Base-by-base conservation (phyloP, 371 early-diverging fungal species). In the Mortierella polycephala region DNA sequence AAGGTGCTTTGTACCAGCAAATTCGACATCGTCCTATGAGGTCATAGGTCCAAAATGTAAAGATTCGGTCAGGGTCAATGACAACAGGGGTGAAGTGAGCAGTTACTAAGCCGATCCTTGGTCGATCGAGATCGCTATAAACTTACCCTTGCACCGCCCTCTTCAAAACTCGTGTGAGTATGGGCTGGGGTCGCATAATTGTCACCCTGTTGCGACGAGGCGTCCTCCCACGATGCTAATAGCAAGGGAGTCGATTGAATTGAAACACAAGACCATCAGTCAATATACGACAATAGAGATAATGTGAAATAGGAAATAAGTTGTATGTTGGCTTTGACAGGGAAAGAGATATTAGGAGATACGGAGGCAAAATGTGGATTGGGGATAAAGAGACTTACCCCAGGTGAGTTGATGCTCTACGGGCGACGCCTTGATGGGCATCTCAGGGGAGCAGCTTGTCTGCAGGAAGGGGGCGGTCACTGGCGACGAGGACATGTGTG, bases 401-500 rank as follows among this genome's bases (percentile, higher is more conserved):
- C 75, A 75, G 5, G 75, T 66, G 44, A 75, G 70, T 46, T 75
- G 69, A 7, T 60, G 75, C 56, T 75, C 75, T 5, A 75, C 51
- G 53, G 75, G 75, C 5, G 75, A 75, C 2, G 69, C 54, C 59
- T 75, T 75, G 55, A 75, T 75, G 47, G 75, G 67, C 57, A 75
- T 69, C 58, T 75, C 75, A 1, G 75, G 75, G 40, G 75, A 75
- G 46, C 66, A 57, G 40, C 66, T 69, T 0, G 69, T 39, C 62
- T 75, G 63, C 13, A 75, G 39, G 49, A 65, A 69, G 5, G 69
- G 63, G 7, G 45, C 18, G 8, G 60, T 23, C 4, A 46, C 61
- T 6, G 74, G 74, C 12, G 74, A 64, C 7, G 67, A 11, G 13
- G 67, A 57, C 37, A 50, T 18, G 44, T 39, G 18, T 13, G 44